Base-by-base conservation (phyloP, 495 filamentous ascomycete genomes). In the Hypoxylon crocopeplum region DNA sequence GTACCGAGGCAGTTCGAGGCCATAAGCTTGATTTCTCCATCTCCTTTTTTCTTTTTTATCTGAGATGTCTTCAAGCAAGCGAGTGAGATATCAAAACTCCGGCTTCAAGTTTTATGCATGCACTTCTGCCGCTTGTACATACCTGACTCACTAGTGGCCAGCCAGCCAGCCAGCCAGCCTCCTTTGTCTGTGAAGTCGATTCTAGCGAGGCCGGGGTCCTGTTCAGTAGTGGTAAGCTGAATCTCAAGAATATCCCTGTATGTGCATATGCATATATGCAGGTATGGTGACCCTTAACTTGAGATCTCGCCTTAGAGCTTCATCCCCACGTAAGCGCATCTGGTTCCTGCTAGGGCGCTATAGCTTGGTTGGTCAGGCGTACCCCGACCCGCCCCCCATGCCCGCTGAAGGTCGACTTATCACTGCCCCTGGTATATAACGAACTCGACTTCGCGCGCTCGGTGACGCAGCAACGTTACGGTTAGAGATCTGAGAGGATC, bases 381-480 rank as follows among this genome's bases (percentile, higher is more conserved):
- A 32, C 17, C 38, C 48, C 12, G 16, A 46, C 16, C 33, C 24
- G 25, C 17, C 33, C 34, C 54, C 40, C 46, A 44, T 57, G 46
- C 41, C 12, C 24, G 24, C 42, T 58, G 25, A 42, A 50, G 13
- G 16, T 47, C 24, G 19, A 56, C 3, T 41, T 51, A 51, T 59
- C 40, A 38, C 32, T 56, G 47, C 39, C 61, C 61, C 55, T 59
- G 49, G 33, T 25, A 44, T 50, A 51, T 34, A 47, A 19, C 20
- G 16, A 55, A n/a, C 53, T 50, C 44, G 16, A 48, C 24, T 51
- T 46, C 52, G 55, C 46, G 55, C 46, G 55, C 39, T 59, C 37
- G 50, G 27, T 36, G 49, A 56, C 55, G 49, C 50, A 54, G 61
- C 61, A 64, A 64, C 61, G 61, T 64, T 64, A 58, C 61, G 61